These are phyloP conservation scores for Cercospora zeina DNA, from an alignment of 2,329 filamentous ascomycete genomes.

Conservation along the genomic window DNA sequence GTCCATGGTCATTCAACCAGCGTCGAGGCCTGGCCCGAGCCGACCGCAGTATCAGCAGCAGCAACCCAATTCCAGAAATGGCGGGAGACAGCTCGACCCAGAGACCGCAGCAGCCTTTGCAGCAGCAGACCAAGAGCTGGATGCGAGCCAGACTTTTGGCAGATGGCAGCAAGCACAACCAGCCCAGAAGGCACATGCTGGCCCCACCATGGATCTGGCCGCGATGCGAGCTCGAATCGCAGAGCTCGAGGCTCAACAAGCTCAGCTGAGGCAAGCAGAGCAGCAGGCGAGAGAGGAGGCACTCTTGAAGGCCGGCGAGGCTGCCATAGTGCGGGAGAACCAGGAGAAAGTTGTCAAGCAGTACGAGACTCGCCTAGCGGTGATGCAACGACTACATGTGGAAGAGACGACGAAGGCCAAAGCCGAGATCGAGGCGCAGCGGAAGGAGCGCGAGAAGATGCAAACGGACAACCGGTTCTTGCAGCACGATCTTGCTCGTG, in stretches of 20 bases:
- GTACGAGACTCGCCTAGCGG: constrained; percentile 62
- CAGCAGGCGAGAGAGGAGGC: constrained; percentile 52
- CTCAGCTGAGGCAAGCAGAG: constrained; percentile 43
- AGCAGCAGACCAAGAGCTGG: constrained; percentile 39
- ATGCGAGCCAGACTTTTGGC: constrained; percentile 30
- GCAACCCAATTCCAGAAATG: constrained; percentile 16
- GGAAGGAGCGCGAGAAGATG: constrained; percentile 64
- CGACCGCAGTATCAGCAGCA: constrained; percentile 15
- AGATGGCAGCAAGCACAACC: constrained; percentile 30
- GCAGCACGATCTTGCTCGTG: constrained; percentile 69
- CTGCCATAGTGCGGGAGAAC: constrained; percentile 72
- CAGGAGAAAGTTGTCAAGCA: constrained; percentile 62
- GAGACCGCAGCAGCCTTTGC: constrained; percentile 39
- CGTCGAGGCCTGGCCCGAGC: constrained; percentile 20
- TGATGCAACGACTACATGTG: constrained; percentile 62
- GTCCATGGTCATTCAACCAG: constrained; percentile 35
- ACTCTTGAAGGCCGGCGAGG: constrained; percentile 68
- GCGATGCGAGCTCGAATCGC: constrained; percentile 48
- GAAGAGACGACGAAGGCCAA: constrained; percentile 66
- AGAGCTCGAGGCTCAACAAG: constrained; percentile 49
- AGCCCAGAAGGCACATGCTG: constrained; percentile 4
- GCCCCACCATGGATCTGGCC: constrained; percentile 29
- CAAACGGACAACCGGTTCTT: constrained; percentile 72
- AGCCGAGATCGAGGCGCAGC: constrained; percentile 63
- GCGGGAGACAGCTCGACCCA: constrained; percentile 26